Conservation (phyloP, 257 asterid genomes). For the Scutellaria galericulata region DNA sequence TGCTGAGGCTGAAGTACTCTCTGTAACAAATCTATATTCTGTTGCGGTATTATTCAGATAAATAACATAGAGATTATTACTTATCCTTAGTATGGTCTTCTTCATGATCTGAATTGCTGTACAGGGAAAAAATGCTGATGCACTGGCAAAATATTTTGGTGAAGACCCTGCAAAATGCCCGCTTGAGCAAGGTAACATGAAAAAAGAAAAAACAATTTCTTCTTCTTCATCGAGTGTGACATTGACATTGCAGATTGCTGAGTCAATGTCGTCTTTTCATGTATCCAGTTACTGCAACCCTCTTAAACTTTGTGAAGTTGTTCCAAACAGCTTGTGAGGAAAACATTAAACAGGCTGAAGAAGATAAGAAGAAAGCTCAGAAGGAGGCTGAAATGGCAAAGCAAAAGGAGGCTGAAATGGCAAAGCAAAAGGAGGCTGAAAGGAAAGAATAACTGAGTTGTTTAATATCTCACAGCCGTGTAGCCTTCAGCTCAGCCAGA, state of each 20-base stretch:
- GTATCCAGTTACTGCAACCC: slow-evolving; percentile 87
- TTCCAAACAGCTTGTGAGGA: slow-evolving; percentile 92
- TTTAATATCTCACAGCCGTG: slow-evolving; percentile 27
- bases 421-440: slow-evolving; percentile 65
- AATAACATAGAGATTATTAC: slow-evolving; percentile 21
- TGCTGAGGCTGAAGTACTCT: slow-evolving; percentile 78
- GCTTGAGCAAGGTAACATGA: slow-evolving; percentile 79
- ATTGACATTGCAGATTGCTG: slow-evolving; percentile 36
- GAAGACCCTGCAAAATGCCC: slow-evolving; percentile 94
- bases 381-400: slow-evolving; percentile 79
- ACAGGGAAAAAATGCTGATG: slow-evolving; percentile 93
- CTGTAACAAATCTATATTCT: slow-evolving; percentile 66
- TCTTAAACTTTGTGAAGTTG: slow-evolving; percentile 88
- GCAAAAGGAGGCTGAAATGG: slow-evolving; percentile 67
- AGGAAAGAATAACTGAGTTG: slow-evolving; percentile 59
- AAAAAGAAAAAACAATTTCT: neutral
- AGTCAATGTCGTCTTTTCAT: slow-evolving; percentile 37
- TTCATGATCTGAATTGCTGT: slow-evolving; percentile 26
- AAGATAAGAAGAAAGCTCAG: slow-evolving; percentile 89
- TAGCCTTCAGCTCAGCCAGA: slow-evolving; percentile 33
- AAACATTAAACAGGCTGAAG: slow-evolving; percentile 84
- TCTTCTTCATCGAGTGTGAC: neutral
- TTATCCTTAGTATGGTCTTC: neutral
- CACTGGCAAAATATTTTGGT: slow-evolving; percentile 77
- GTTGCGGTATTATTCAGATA: slow-evolving; percentile 58